Percentiles rank a stretch among this genome's conserved stretches.
phyloP scores from a whole-genome alignment of 1,284 basidiomycete genomes.

The Pseudozyma sp. region DNA sequence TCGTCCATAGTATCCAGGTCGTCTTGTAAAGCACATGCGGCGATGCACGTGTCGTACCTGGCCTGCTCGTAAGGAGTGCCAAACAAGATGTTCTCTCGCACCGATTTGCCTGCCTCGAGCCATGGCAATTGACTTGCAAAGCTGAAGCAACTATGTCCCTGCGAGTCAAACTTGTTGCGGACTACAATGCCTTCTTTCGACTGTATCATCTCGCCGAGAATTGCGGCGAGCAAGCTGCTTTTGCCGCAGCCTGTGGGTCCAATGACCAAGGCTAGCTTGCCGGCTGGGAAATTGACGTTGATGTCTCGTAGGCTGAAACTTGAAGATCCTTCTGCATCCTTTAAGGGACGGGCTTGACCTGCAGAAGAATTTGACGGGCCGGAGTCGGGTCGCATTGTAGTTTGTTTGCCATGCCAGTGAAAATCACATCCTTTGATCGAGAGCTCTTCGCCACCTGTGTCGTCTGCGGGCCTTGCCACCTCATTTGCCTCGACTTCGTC shows the following conservation, averaged over 20 bases:
- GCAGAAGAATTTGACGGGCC: background rate
- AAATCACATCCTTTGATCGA: conserved; percentile 23
- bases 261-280: conserved; percentile 50
- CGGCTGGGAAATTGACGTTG: conserved; percentile 43
- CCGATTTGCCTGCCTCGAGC: conserved; percentile 49
- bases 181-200: conserved; percentile 32
- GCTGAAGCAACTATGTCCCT: conserved; percentile 51
- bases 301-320: conserved; percentile 44
- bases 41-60: conserved; percentile 55
- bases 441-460: conserved; percentile 3
- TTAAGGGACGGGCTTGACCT: background rate
- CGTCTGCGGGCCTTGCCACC: conserved; percentile 75
- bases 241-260: conserved; percentile 64
- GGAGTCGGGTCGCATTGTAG: conserved; percentile 7
- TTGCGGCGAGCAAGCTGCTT: conserved; percentile 55
- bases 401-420: conserved; percentile 19
- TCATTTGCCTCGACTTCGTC: conserved; percentile 68
- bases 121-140: conserved; percentile 51
- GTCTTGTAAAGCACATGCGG: conserved; percentile 59
- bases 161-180: conserved; percentile 48
- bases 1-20: conserved; percentile 61
- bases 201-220: conserved; percentile 60
- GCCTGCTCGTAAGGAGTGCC: conserved; percentile 41
- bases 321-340: background rate
- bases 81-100: conserved; percentile 63